Conservation (phyloP, 2,329 filamentous ascomycete species). For the Aurifilum marmelostoma region DNA sequence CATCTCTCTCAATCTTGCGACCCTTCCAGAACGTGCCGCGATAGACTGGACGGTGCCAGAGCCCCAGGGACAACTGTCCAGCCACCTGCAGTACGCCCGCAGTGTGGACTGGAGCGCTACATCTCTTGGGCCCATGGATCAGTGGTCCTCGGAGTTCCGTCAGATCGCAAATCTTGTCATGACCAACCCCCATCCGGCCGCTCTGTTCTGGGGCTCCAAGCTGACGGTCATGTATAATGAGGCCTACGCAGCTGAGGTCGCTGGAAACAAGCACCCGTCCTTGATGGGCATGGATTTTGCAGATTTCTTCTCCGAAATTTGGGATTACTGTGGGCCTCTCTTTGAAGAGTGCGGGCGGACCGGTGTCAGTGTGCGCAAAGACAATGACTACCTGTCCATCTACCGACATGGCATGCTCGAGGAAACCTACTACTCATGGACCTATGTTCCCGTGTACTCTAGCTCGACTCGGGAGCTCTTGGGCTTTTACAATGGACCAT, state of each 20-base stretch:
- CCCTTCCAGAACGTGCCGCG: constrained; percentile 40
- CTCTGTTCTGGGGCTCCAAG: constrained; percentile 65
- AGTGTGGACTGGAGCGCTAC: constrained; percentile 48
- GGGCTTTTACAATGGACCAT: constrained; percentile 45
- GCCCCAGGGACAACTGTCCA: constrained; percentile 38
- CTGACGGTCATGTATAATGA: constrained; percentile 68
- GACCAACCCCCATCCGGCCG: constrained; percentile 47
- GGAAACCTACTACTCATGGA: constrained; percentile 46
- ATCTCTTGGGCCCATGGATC: constrained; percentile 46
- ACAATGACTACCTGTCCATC: constrained; percentile 40
- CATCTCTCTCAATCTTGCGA: constrained; percentile 36
- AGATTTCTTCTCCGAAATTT: constrained; percentile 59
- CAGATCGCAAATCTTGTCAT: constrained; percentile 45
- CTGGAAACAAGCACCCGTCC: constrained; percentile 64
- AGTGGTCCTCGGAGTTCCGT: constrained; percentile 50
- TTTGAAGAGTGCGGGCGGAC: constrained; percentile 43
- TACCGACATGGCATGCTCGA: constrained; percentile 42
- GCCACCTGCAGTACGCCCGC: constrained; percentile 37
- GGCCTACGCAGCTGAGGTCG: constrained; percentile 57
- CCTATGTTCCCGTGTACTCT: constrained; percentile 43
- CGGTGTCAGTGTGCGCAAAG: constrained; percentile 39
- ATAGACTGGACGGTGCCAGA: constrained; percentile 40
- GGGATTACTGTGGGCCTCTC: constrained; percentile 38
- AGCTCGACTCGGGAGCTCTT: constrained; percentile 39
- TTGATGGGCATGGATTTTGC: constrained; percentile 62